Evolutionary conservation across 768 basidiomycete species (phyloP), one percentile per base, ranked within the genome.

Genomic region (Plicaturopsis crispa): DNA sequence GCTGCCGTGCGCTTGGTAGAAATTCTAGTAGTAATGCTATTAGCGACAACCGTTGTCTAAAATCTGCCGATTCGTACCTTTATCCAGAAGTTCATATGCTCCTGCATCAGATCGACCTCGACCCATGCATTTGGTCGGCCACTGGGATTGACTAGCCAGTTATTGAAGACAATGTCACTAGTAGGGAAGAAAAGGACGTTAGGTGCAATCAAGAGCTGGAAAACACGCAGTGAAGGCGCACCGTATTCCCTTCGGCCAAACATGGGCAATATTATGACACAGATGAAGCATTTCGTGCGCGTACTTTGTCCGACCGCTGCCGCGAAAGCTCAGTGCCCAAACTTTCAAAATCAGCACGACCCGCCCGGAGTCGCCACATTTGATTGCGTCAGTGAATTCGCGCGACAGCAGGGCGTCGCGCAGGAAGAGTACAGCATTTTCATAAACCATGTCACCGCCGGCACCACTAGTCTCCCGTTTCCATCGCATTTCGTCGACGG

Each of bases 81-180:
- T 3, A 43, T 22, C 41, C 42, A 49, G 33, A 41, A 49, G 37
- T 49, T 49, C 17, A 31, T 20, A 23, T 49, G 48, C 24, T 49
- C 48, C 32, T 49, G 48, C 7, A 49, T 16, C 6, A 47, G 37
- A 30, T 49, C 48, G 8, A 49, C 14, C 24, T 47, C 46, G 12
- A 59, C 52, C 22, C 46, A 62, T 1, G 44, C 33, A 26, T 54
- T 49, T 1, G 45, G 36, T 2, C 48, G 42, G 2, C 62, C 62
- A 1, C 53, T 49, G 4, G 57, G 55, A 44, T 61, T 62, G 1
- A 62, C 43, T 0, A 64, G 41, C 61, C 61, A 61, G 33, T 64
- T 62, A 4, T 57, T 50, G 1, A 60, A 24, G 1, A 56, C 44
- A 17, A 54, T 43, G 1, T 40, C 19, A 6, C 59, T 60, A n/a